Evolutionary conservation across 2,329 filamentous ascomycete genomes (phyloP).

Genomic region (Aspergillus vadensis): DNA sequence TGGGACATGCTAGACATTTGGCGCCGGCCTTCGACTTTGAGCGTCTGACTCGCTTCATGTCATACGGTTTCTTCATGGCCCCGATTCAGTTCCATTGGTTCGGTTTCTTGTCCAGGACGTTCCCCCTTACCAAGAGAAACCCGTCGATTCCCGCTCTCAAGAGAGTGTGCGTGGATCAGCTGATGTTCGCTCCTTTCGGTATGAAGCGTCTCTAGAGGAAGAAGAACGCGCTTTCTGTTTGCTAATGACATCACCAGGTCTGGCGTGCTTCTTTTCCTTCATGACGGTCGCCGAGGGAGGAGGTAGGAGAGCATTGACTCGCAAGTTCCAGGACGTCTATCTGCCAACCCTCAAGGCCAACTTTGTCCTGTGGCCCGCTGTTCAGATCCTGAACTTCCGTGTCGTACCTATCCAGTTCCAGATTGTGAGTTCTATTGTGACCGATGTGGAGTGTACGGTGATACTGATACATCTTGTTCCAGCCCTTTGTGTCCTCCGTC

Average conservation of each 20-base stretch:
- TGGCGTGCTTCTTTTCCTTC: constrained; percentile 87
- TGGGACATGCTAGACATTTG: constrained; percentile 63
- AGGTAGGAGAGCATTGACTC: constrained; percentile 72
- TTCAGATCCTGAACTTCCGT: constrained; percentile 96
- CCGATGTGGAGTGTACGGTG: background rate
- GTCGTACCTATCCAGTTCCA: constrained; percentile 95
- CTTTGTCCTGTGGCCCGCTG: constrained; percentile 90
- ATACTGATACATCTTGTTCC: constrained; percentile 7
- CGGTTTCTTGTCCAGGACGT: constrained; percentile 74
- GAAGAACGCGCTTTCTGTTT: background rate
- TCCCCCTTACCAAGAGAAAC: constrained; percentile 78
- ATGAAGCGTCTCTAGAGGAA: constrained; percentile 30
- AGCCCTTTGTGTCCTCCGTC: constrained; percentile 94
- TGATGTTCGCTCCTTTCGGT: constrained; percentile 89
- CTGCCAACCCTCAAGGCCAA: constrained; percentile 93
- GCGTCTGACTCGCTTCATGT: constrained; percentile 91
- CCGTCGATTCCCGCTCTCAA: constrained; percentile 80
- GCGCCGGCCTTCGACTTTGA: constrained; percentile 95
- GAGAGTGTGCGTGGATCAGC: constrained; percentile 87
- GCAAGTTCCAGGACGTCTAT: constrained; percentile 93
- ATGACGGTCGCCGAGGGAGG: constrained; percentile 97
- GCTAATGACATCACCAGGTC: constrained; percentile 50
- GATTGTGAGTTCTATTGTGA: constrained; percentile 66
- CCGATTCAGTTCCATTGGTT: constrained; percentile 97
- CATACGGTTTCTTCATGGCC: constrained; percentile 95